phyloP scores from a whole-genome alignment of 352 stramenopile genomes.

The Globisporangium cystogenes region DNA sequence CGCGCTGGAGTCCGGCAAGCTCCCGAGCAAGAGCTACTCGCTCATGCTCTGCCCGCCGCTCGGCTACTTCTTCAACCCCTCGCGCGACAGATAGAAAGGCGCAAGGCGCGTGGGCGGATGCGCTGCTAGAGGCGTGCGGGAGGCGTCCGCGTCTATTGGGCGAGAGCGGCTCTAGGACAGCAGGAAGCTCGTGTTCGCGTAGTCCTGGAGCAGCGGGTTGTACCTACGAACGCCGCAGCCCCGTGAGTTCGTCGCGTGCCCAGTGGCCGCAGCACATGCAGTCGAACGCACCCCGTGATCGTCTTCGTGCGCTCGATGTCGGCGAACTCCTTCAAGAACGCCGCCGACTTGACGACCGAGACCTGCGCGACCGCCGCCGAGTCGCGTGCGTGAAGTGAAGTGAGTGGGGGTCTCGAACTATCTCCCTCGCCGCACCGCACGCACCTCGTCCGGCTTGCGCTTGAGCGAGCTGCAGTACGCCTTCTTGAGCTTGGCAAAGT shows the following conservation, averaged over 20 bases:
- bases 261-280: no score
- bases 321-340: constrained; percentile 79
- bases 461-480: constrained; percentile 71
- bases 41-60: constrained; percentile 18
- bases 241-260: no score
- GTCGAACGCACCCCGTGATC: constrained; percentile 73
- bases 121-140: no score
- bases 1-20: constrained; percentile 38
- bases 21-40: constrained; percentile 27
- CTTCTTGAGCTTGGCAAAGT: constrained; percentile 78
- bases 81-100: no score
- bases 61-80: background rate
- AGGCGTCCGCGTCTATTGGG: background rate
- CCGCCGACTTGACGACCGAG: constrained; percentile 76
- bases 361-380: constrained; percentile 24
- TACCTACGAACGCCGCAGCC: no score
- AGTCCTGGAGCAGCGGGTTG: constrained; percentile 88
- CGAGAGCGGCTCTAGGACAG: constrained; percentile 39
- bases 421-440: no score
- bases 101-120: no score
- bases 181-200: constrained; percentile 88
- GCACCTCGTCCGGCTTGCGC: constrained; percentile 33
- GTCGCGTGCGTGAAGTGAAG: no score
- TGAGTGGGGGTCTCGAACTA: no score
- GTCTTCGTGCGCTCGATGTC: constrained; percentile 77